phyloP scores from a whole-genome alignment of 371 early-diverging fungal genomes.

The Mucor velutinosus region DNA sequence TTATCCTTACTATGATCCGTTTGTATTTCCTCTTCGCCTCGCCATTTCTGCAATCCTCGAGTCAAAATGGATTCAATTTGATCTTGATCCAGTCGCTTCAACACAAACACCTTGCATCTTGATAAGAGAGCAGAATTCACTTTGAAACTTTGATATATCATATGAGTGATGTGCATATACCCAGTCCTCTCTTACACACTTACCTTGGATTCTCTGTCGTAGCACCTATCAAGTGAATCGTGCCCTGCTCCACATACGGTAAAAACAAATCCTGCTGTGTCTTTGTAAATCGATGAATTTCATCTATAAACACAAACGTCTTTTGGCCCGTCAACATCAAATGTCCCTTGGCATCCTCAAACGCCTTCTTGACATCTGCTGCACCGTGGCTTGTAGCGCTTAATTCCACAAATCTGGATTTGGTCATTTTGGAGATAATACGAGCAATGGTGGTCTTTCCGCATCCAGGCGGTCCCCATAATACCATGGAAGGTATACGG shows the following conservation, averaged over 20 bases:
- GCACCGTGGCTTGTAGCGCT: slow-evolving; percentile 73
- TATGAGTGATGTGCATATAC: no score
- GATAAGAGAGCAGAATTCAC: slow-evolving; percentile 82
- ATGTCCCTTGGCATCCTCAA: slow-evolving; percentile 72
- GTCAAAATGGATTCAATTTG: slow-evolving; percentile 64
- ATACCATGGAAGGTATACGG: slow-evolving; percentile 65
- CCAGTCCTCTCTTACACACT: no score
- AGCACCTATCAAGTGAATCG: slow-evolving; percentile 78
- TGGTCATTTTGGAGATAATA: slow-evolving; percentile 68
- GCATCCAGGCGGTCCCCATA: slow-evolving; percentile 79
- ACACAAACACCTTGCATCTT: slow-evolving; percentile 77
- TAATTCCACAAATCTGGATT: slow-evolving; percentile 70
- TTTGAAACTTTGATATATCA: slow-evolving; percentile 66
- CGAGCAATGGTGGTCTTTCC: slow-evolving; percentile 88
- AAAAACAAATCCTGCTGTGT: slow-evolving; percentile 88
- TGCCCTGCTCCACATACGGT: slow-evolving; percentile 81
- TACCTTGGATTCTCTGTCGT: slow-evolving; percentile 91
- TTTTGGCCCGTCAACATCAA: slow-evolving; percentile 58
- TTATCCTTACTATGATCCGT: slow-evolving; percentile 25
- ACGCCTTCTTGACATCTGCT: slow-evolving; percentile 67
- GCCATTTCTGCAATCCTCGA: slow-evolving; percentile 56
- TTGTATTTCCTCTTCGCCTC: slow-evolving; percentile 31
- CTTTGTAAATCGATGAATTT: slow-evolving; percentile 89
- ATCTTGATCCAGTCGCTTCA: slow-evolving; percentile 61
- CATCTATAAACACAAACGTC: slow-evolving; percentile 83